Evolutionary conservation across 1,284 basidiomycete genomes (phyloP), one percentile per base, ranked within the genome.

Genomic region (Hymenochaete sp.): DNA sequence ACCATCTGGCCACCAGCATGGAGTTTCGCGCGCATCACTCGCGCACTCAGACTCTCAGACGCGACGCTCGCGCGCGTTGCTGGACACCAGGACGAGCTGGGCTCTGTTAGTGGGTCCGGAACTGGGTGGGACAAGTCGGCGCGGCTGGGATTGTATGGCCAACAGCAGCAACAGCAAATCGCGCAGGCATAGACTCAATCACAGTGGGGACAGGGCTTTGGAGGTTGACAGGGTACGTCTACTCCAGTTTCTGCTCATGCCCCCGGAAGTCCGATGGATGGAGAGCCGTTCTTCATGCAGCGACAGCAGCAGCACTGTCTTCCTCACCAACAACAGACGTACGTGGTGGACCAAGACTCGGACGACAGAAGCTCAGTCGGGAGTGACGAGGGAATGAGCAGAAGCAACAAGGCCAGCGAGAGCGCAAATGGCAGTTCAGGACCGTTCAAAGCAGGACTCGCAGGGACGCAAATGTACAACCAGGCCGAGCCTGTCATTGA

Each of bases 351-450:
- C 55, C 63, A 63, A 25, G 67, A 70, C 51, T 58, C 59, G 11
- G 70, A 72, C 45, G 71, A 73, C 47, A 49, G 59, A 1, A 67
- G 65, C 11, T 67, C 67, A 25, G 60, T 71, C 29, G 59, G 68
- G 18, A 45, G 44, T 25, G 48, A 24, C 14, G 48, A 49, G 11
- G 46, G 46, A 10, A 48, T 39, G 24, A 24, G 24, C 42, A 24
- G 24, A 27, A 21, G 19, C 4, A 24, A 38, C 22, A 28, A 26
- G 27, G n/a, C 18, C 38, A 26, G 21, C 25, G 44, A 39, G 48
- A 49, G 48, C 38, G 18, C 44, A 13, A 44, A 44, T 18, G 48
- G 48, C 10, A 49, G 48, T 32, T 44, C 48, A 3, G 44, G 22
- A 10, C 44, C 48, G 1, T 43, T 41, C 32, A 27, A 27, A 42